A percentile compares a stretch with the other conserved stretches of the same genome.
These are phyloP conservation scores for Cryptococcus deneoformans DNA, from an alignment of 1,284 basidiomycete species.

Conservation along the genomic window DNA sequence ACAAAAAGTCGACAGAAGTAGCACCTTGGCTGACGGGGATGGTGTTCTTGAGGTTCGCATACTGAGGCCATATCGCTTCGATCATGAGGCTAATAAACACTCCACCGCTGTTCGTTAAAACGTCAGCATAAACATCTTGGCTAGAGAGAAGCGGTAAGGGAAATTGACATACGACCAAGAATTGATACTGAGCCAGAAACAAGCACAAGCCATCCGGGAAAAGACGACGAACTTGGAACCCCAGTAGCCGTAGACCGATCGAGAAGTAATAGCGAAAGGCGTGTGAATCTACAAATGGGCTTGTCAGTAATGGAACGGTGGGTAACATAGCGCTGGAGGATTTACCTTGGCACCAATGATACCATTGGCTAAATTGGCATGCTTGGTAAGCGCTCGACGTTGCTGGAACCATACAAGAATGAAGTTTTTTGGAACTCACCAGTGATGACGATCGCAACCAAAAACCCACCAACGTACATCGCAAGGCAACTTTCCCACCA, in stretches of 20 bases:
- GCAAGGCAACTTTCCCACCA: constrained; percentile 43
- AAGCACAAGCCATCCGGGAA: constrained; percentile 66
- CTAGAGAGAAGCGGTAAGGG: not conserved
- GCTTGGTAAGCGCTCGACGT: not conserved
- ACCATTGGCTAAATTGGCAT: constrained; percentile 54
- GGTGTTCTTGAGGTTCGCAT: constrained; percentile 61
- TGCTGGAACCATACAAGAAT: too few species aligned
- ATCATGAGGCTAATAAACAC: constrained; percentile 57
- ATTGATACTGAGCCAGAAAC: constrained; percentile 53
- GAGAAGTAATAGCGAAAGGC: constrained; percentile 67
- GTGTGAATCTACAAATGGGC: constrained; percentile 48
- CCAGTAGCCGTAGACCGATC: constrained; percentile 75
- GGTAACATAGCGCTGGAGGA: not conserved
- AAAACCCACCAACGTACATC: constrained; percentile 28
- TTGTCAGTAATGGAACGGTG: not conserved
- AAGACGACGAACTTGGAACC: constrained; percentile 52
- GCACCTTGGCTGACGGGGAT: constrained; percentile 61
- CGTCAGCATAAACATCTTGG: constrained; percentile 1
- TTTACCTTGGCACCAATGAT: constrained; percentile 64
- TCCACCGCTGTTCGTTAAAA: constrained; percentile 21
- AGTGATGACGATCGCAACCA: constrained; percentile 33
- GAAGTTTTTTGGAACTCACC: too few species aligned
- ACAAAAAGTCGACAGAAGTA: constrained; percentile 59
- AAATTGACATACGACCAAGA: constrained; percentile 49
- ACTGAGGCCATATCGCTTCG: constrained; percentile 73